These are phyloP conservation scores for button mushroom (Agaricus bisporus) DNA, from an alignment of 768 basidiomycete species.

Conservation along the genomic window DNA sequence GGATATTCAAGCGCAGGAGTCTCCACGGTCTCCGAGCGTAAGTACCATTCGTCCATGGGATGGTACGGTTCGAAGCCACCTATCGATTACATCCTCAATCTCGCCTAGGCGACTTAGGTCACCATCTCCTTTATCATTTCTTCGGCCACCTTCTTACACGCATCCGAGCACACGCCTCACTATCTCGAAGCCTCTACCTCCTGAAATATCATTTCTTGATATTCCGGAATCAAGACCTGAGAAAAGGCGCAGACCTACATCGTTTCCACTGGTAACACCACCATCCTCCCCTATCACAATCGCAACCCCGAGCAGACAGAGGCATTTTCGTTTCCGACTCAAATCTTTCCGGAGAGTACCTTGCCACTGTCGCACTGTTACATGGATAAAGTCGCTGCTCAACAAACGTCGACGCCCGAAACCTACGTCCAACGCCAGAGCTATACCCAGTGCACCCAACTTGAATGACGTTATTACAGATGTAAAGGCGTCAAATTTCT, in stretches of 20 bases:
- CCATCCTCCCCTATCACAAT: not conserved
- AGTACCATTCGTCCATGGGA: not conserved
- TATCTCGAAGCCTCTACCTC: not conserved
- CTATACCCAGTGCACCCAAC: no score
- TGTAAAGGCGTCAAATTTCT: no score
- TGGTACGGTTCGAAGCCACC: not conserved
- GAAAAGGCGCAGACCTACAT: conserved; percentile 19
- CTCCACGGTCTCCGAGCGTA: no score
- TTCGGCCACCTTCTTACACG: conserved; percentile 3
- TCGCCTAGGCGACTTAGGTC: conserved; percentile 17
- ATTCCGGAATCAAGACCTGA: conserved; percentile 12
- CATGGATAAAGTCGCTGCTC: no score
- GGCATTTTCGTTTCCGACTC: not conserved
- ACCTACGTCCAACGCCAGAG: no score
- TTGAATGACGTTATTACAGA: no score
- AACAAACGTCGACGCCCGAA: no score
- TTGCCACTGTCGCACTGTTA: not conserved
- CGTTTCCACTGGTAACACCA: conserved; percentile 21
- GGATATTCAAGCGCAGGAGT: no score
- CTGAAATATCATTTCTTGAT: conserved; percentile 13
- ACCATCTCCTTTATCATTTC: conserved; percentile 17
- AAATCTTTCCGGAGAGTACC: not conserved
- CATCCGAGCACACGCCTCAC: not conserved
- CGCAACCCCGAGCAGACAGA: not conserved
- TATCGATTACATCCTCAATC: not conserved